Percentiles rank a stretch among this genome's conserved stretches.
These are phyloP conservation scores for Nevesoporus exiguus DNA, from an alignment of 768 basidiomycete genomes.

Conservation along the genomic window DNA sequence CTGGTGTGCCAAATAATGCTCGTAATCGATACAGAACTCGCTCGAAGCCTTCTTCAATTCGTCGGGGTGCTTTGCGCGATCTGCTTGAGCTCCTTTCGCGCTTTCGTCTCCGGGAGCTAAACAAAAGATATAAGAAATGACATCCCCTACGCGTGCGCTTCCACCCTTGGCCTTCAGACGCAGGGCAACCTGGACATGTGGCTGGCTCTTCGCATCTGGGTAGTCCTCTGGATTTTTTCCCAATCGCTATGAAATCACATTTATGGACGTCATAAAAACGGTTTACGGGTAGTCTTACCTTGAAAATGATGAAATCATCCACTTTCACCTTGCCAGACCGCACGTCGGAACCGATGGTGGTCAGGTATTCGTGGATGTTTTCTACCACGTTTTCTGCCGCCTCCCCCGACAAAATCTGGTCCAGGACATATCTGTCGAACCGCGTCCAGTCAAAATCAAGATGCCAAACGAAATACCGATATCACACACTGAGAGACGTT, in stretches of 20 bases:
- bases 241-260: constrained; percentile 67
- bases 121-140: constrained; percentile 96
- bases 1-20: constrained; percentile 88
- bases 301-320: constrained; percentile 95
- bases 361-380: constrained; percentile 89
- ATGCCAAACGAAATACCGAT: background rate
- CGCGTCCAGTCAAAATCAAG: constrained; percentile 1
- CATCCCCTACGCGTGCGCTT: constrained; percentile 81
- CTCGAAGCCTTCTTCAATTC: constrained; percentile 71
- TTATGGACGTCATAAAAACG: background rate
- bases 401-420: constrained; percentile 88
- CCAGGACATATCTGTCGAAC: constrained; percentile 73
- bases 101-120: constrained; percentile 66
- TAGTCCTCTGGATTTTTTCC: constrained; percentile 98
- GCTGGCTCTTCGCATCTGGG: constrained; percentile 91
- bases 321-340: constrained; percentile 71
- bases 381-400: constrained; percentile 86
- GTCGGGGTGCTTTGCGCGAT: constrained; percentile 90
- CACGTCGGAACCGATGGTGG: constrained; percentile 71
- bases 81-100: constrained; percentile 77
- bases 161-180: constrained; percentile 83
- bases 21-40: constrained; percentile 75
- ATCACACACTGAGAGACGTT: constrained; percentile 79
- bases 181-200: constrained; percentile 95
- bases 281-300: constrained; percentile 47